phyloP scores from a whole-genome alignment of 2,329 filamentous ascomycete species.

The Aspergillus hortae region DNA sequence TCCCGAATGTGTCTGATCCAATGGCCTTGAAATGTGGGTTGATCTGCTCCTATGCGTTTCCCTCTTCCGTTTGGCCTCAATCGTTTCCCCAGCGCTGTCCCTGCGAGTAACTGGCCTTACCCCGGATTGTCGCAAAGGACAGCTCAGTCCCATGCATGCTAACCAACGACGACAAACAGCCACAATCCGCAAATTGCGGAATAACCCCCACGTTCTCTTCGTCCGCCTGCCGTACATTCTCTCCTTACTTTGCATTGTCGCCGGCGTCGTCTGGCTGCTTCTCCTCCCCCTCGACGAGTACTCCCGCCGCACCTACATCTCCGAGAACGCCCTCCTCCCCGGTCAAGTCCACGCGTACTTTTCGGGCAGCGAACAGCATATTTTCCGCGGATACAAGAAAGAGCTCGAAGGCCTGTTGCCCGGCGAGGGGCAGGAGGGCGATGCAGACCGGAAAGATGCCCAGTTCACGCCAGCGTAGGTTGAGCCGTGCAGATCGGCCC shows the following conservation, averaged over 20 bases:
- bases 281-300: conserved; percentile 87
- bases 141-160: conserved; percentile 13
- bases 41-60: background rate
- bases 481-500: background rate
- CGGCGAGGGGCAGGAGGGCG: conserved; percentile 11
- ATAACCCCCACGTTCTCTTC: conserved; percentile 71
- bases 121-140: conserved; percentile 14
- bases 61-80: background rate
- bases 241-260: conserved; percentile 76
- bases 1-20: conserved; percentile 24
- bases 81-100: conserved; percentile 2
- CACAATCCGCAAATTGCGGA: conserved; percentile 57
- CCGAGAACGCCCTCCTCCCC: conserved; percentile 91
- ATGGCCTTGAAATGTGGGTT: conserved; percentile 43
- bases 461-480: conserved; percentile 29
- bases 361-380: conserved; percentile 89
- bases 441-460: conserved; percentile 6
- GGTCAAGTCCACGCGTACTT: conserved; percentile 99
- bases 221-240: conserved; percentile 80
- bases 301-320: conserved; percentile 90
- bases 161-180: conserved; percentile 26
- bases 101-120: conserved; percentile 4
- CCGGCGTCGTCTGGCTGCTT: conserved; percentile 86
- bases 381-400: conserved; percentile 84
- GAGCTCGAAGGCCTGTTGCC: conserved; percentile 62